These are phyloP conservation scores for Fonsecaea pedrosoi DNA, from an alignment of 2,329 filamentous ascomycete genomes.

Conservation along the genomic window DNA sequence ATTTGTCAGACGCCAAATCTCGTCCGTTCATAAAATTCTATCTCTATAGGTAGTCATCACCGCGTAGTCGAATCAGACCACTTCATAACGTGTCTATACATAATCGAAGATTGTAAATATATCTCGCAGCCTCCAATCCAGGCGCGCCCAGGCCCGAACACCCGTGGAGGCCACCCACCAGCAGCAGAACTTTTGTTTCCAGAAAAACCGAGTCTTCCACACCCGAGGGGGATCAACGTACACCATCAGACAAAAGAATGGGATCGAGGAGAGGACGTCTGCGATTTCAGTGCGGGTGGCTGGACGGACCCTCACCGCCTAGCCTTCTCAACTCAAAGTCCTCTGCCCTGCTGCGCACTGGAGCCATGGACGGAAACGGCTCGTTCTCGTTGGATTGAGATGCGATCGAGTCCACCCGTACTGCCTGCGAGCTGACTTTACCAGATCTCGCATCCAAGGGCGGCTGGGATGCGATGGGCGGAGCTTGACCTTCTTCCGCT, in stretches of 20 bases:
- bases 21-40: slow-evolving; percentile 28
- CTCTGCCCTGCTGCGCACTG: slow-evolving; percentile 18
- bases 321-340: slow-evolving; percentile 26
- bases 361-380: slow-evolving; percentile 24
- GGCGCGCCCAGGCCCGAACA: background rate
- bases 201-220: background rate
- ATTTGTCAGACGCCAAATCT: background rate
- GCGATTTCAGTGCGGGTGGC: slow-evolving; percentile 3
- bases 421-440: slow-evolving; percentile 35
- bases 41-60: slow-evolving; percentile 25
- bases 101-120: background rate
- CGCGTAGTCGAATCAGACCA: slow-evolving; percentile 14
- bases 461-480: slow-evolving; percentile 11
- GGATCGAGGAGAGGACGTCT: background rate
- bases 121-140: slow-evolving; percentile 1
- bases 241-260: background rate
- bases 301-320: slow-evolving; percentile 11
- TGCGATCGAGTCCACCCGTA: slow-evolving; percentile 29
- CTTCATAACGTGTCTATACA: slow-evolving; percentile 13
- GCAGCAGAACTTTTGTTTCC: background rate
- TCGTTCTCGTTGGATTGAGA: slow-evolving; percentile 13
- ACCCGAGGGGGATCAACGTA: background rate
- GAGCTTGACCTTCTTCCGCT: slow-evolving; percentile 36
- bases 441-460: slow-evolving; percentile 37
- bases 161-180: background rate